Evolutionary conservation across 2,329 filamentous ascomycete genomes (phyloP).

Genomic region (Rasamsonia emersonii): DNA sequence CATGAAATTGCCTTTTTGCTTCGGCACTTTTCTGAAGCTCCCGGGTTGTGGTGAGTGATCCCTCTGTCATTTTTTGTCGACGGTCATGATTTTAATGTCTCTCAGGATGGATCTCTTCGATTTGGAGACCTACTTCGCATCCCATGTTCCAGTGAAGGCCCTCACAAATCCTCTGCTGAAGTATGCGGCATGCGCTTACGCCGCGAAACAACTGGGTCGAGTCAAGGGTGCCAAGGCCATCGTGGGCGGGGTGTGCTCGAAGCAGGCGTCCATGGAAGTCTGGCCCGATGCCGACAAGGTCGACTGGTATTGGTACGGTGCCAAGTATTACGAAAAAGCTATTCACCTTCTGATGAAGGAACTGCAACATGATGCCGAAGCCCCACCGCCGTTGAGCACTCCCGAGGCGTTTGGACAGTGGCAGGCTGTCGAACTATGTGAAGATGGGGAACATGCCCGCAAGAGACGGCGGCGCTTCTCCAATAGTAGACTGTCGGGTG

Average conservation of each 20-base stretch:
- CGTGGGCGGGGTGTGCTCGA: slow-evolving; percentile 37
- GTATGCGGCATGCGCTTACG: slow-evolving; percentile 51
- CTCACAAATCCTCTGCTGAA: slow-evolving; percentile 39
- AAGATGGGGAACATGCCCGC: slow-evolving; percentile 33
- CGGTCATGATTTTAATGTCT: slow-evolving; percentile 2
- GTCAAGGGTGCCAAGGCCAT: slow-evolving; percentile 45
- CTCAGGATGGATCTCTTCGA: slow-evolving; percentile 39
- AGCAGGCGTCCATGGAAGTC: slow-evolving; percentile 46
- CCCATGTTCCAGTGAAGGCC: slow-evolving; percentile 52
- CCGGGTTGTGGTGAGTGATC: slow-evolving; percentile 46
- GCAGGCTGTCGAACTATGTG: slow-evolving; percentile 25
- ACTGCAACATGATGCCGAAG: slow-evolving; percentile 29
- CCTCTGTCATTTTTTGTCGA: too few relatives aligned
- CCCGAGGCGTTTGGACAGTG: slow-evolving; percentile 28
- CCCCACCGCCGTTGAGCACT: slow-evolving; percentile 24
- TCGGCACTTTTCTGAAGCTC: slow-evolving; percentile 51
- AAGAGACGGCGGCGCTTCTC: slow-evolving; percentile 32
- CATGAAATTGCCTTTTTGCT: slow-evolving; percentile 53
- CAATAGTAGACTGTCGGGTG: slow-evolving; percentile 36
- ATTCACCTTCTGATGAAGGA: slow-evolving; percentile 48
- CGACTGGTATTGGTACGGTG: slow-evolving; percentile 54
- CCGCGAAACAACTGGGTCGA: slow-evolving; percentile 52
- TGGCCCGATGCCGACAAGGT: slow-evolving; percentile 41
- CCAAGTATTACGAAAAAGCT: slow-evolving; percentile 56
- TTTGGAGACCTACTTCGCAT: slow-evolving; percentile 51